Evolutionary conservation across 2,329 filamentous ascomycete species (phyloP).

Genomic region (Claviceps humidiphila): DNA sequence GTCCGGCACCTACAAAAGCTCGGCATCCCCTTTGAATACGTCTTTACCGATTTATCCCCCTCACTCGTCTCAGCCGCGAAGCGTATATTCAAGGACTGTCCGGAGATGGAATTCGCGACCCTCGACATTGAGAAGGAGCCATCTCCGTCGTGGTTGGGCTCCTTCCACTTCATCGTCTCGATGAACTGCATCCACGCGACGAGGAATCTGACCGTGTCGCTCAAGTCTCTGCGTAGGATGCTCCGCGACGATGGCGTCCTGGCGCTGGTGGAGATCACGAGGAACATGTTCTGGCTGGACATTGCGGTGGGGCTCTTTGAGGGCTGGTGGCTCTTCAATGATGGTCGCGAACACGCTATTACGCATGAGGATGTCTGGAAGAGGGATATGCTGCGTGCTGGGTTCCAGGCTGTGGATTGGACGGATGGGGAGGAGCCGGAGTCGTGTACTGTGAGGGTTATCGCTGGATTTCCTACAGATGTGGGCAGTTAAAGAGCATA

Average conservation of each 20-base stretch:
- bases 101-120: slow-evolving; percentile 6
- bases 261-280: slow-evolving; percentile 9
- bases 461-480: neutral
- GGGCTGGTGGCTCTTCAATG: slow-evolving; percentile 21
- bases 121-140: slow-evolving; percentile 10
- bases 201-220: slow-evolving; percentile 3
- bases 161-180: slow-evolving; percentile 19
- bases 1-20: slow-evolving; percentile 17
- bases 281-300: slow-evolving; percentile 14
- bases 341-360: slow-evolving; percentile 7
- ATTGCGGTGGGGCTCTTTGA: slow-evolving; percentile 21
- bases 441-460: neutral
- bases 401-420: slow-evolving; percentile 11
- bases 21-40: slow-evolving; percentile 21
- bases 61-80: slow-evolving; percentile 7
- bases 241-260: slow-evolving; percentile 9
- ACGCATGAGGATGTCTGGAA: slow-evolving; percentile 6
- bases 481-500: neutral
- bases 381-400: slow-evolving; percentile 5
- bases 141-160: slow-evolving; percentile 6
- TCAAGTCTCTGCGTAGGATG: slow-evolving; percentile 9
- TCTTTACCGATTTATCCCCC: slow-evolving; percentile 25
- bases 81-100: slow-evolving; percentile 5
- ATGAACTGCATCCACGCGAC: slow-evolving; percentile 25
- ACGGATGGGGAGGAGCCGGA: slow-evolving; percentile 7